Evolutionary conservation across 371 early-diverging fungal genomes (phyloP), one percentile per base, ranked within the genome.

Genomic region (Ordospora pajunii): DNA sequence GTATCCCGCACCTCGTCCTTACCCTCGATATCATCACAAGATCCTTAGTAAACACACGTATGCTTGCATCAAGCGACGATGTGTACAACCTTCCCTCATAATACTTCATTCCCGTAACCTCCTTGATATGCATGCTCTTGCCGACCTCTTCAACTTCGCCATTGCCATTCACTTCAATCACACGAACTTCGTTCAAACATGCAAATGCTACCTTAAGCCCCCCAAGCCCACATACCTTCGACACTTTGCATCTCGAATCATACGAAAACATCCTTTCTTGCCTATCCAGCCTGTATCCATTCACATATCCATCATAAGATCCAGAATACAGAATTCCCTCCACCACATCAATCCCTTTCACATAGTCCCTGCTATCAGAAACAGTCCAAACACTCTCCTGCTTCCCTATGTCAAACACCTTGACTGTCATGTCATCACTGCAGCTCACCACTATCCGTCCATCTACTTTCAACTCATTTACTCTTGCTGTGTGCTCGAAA

Each of bases 381-480:
- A 78, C 14, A 14, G 51, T 68, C 25, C 40, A 40, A 17, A 65
- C 45, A n/a, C 75, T 75, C 25, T 71, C 52, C 0, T 63, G 42
- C 42, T 70, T 65, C 1, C n/a, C 10, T 17, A 79, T 17, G 10
- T 67, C 49, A 65, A 51, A 76, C 12, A 76, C 25, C 19, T 66
- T 68, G 6, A 79, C 37, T 50, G 54, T 64, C 17, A 27, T 53
- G 37, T 79, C 76, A 27, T 76, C 67, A 32, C 66, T 58, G n/a
- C 63, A 52, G 5, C 75, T 70, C 11, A 79, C 42, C 1, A 73
- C 8, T 25, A 70, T 75, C 17, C 14, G 37, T 27, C 17, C 48
- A 14, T 58, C 22, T 7, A 79, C 7, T 32, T 46, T 66, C 49
- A 79, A 40, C 2, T 45, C 45, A 48, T 53, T 76, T 44, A 79